phyloP scores from a whole-genome alignment of 2,329 filamentous ascomycete species.

The Sporothrix pallida region DNA sequence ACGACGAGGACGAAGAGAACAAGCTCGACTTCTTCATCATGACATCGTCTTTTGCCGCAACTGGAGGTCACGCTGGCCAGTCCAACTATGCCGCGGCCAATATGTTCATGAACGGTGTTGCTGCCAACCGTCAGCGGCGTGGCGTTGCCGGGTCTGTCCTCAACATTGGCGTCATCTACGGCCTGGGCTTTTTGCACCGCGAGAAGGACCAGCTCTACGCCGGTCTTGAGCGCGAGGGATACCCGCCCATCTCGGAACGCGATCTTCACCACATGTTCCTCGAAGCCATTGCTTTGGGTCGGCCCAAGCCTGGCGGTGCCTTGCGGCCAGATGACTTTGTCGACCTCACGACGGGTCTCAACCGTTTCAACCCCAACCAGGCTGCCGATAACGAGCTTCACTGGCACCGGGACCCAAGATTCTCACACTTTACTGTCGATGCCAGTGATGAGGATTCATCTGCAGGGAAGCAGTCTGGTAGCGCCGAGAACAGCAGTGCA shows the following conservation, averaged over 20 bases:
- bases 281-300: slow-evolving; percentile 55
- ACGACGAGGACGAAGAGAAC: slow-evolving; percentile 28
- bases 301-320: slow-evolving; percentile 37
- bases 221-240: slow-evolving; percentile 52
- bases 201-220: slow-evolving; percentile 50
- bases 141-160: slow-evolving; percentile 49
- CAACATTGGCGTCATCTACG: slow-evolving; percentile 55
- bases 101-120: slow-evolving; percentile 55
- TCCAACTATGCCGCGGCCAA: slow-evolving; percentile 55
- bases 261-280: slow-evolving; percentile 59
- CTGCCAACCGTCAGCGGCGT: slow-evolving; percentile 45
- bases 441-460: not conserved
- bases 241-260: slow-evolving; percentile 56
- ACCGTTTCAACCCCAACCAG: slow-evolving; percentile 46
- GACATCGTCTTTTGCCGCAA: slow-evolving; percentile 54
- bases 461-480: not conserved
- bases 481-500: slow-evolving; percentile 25
- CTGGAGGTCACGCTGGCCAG: slow-evolving; percentile 53
- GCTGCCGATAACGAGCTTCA: slow-evolving; percentile 43
- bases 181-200: slow-evolving; percentile 51
- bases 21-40: slow-evolving; percentile 55
- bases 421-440: slow-evolving; percentile 47
- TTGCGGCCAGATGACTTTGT: slow-evolving; percentile 35
- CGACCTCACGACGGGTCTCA: slow-evolving; percentile 51
- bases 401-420: slow-evolving; percentile 54